Evolutionary conservation across 192 early-diverging fungal genomes (phyloP).

Genomic region (Gonapodya prolifera): DNA sequence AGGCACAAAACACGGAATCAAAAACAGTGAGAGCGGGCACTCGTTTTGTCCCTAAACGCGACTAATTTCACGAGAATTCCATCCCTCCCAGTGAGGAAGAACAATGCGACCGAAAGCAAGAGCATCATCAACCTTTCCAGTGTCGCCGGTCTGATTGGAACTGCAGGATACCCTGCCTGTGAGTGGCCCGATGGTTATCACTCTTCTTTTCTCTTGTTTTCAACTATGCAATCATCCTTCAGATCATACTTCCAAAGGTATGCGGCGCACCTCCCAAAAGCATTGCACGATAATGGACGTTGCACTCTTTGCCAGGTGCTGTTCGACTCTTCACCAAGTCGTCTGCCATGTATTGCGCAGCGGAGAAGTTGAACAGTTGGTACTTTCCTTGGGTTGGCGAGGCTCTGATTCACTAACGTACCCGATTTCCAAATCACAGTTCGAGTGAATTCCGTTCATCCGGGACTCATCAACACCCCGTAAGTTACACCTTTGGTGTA

Average conservation of each 20-base stretch:
- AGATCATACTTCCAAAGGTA: no score
- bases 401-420: background rate
- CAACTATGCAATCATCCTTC: no score
- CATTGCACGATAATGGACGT: background rate
- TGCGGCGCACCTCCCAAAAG: background rate
- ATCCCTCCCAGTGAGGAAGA: background rate
- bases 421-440: background rate
- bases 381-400: background rate
- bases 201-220: no score
- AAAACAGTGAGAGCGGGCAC: background rate
- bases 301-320: background rate
- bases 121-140: conserved; percentile 3
- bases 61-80: no score
- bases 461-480: background rate
- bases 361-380: background rate
- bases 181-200: no score
- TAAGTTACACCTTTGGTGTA: no score
- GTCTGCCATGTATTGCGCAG: background rate
- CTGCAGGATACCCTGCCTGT: background rate
- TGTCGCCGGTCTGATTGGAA: conserved; percentile 1
- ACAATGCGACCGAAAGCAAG: background rate
- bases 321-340: conserved; percentile 3
- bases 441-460: background rate
- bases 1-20: background rate
- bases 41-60: no score